These are phyloP conservation scores for Boletus edulis DNA, from an alignment of 768 basidiomycete species.

Conservation along the genomic window DNA sequence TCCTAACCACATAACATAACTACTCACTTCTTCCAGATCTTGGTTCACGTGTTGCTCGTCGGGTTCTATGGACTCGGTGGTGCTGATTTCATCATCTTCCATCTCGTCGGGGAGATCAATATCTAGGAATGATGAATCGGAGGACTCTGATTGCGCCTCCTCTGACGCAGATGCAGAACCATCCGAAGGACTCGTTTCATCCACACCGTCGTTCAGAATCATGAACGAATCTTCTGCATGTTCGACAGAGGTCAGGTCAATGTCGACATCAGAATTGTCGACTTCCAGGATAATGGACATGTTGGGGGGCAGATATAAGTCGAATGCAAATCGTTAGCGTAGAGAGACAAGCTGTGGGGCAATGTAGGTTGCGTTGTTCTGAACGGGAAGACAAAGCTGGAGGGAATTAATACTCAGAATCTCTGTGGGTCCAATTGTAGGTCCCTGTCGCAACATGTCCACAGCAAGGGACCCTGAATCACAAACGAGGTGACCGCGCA, in stretches of 20 bases:
- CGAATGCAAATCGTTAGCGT: neutral
- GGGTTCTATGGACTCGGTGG: slow-evolving; percentile 13
- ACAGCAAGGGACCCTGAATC: neutral
- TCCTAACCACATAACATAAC: neutral
- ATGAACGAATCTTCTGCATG: slow-evolving; percentile 10
- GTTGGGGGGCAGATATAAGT: neutral
- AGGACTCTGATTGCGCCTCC: slow-evolving; percentile 17
- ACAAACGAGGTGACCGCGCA: neutral
- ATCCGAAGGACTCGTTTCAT: slow-evolving; percentile 2
- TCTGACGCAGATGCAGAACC: neutral
- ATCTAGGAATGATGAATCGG: slow-evolving; percentile 20
- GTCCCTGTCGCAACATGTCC: slow-evolving; percentile 1
- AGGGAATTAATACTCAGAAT: slow-evolving; percentile 4
- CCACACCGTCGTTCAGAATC: neutral
- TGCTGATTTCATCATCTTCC: slow-evolving; percentile 14
- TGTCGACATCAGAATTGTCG: slow-evolving; percentile 7
- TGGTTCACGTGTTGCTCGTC: slow-evolving; percentile 6
- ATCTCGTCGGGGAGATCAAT: slow-evolving; percentile 12
- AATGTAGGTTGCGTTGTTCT: neutral
- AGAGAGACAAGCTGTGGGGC: neutral
- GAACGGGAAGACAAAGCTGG: neutral
- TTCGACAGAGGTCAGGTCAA: slow-evolving; percentile 1
- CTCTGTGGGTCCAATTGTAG: slow-evolving; percentile 18
- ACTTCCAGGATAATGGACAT: slow-evolving; percentile 19
- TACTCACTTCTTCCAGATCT: slow-evolving; percentile 17